Percentiles rank a stretch among this genome's conserved stretches.
phyloP scores from a whole-genome alignment of 768 basidiomycete genomes.

The Kwoniella dendrophila region DNA sequence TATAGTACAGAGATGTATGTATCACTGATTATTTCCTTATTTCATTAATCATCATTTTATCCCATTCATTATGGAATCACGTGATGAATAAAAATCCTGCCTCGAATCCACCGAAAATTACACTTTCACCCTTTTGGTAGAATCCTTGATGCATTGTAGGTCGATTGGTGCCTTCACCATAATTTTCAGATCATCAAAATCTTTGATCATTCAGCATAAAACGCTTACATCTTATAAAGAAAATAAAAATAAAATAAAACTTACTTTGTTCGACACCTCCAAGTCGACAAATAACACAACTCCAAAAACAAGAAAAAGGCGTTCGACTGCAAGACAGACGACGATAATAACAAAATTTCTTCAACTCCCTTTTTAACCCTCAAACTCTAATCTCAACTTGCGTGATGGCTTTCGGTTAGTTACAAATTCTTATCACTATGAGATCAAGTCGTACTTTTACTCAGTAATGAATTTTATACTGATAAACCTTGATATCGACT shows the following conservation, averaged over 20 bases:
- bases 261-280: no score
- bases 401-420: constrained; percentile 53
- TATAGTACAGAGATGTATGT: not conserved
- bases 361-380: not conserved
- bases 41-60: constrained; percentile 10
- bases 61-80: not conserved
- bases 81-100: not conserved
- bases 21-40: constrained; percentile 8
- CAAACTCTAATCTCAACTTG: constrained; percentile 20
- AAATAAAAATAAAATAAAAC: no score
- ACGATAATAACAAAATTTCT: not conserved
- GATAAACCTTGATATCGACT: not conserved
- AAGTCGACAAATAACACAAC: not conserved
- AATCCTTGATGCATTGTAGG: not conserved
- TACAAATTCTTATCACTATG: not conserved
- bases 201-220: not conserved
- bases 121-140: not conserved
- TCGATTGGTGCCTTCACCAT: no score
- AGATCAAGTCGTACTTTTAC: not conserved
- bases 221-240: no score
- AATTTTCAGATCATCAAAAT: not conserved
- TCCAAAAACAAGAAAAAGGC: not conserved
- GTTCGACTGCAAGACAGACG: constrained; percentile 19
- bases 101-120: constrained; percentile 6
- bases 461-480: not conserved